Evolutionary conservation across 1,284 basidiomycete genomes (phyloP).

Genomic region (Thelephora terrestris): DNA sequence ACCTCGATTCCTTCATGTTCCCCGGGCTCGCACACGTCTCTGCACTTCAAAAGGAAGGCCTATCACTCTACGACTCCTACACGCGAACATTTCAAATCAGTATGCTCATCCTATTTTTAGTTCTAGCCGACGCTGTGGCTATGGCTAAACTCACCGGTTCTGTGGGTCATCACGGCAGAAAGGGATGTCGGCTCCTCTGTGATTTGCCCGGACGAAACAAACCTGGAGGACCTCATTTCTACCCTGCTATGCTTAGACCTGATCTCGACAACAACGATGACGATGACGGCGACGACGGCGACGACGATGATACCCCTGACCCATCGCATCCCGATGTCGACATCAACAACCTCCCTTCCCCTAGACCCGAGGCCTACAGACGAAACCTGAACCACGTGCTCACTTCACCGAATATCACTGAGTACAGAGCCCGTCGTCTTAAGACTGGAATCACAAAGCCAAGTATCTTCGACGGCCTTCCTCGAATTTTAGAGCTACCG

Average conservation of each 20-base stretch:
- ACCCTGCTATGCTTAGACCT: slow-evolving; percentile 13
- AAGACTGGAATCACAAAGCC: slow-evolving; percentile 17
- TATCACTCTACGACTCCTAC: slow-evolving; percentile 17
- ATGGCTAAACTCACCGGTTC: slow-evolving; percentile 19
- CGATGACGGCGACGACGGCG: slow-evolving; percentile 14
- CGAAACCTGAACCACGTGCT: slow-evolving; percentile 4
- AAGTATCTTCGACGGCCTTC: slow-evolving; percentile 11
- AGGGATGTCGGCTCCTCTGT: slow-evolving; percentile 24
- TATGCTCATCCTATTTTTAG: slow-evolving; percentile 7
- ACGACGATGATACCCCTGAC: slow-evolving; percentile 16
- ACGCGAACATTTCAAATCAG: slow-evolving; percentile 7
- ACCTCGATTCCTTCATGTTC: slow-evolving; percentile 28
- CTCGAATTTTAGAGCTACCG: slow-evolving; percentile 9
- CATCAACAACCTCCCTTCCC: neutral
- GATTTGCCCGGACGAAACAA: slow-evolving; percentile 23
- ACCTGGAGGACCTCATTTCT: slow-evolving; percentile 19
- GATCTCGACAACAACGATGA: slow-evolving; percentile 4
- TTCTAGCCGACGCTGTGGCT: slow-evolving; percentile 11
- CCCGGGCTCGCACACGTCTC: slow-evolving; percentile 21
- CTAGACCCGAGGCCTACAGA: slow-evolving; percentile 10
- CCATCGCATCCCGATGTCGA: slow-evolving; percentile 11
- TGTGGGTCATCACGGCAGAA: slow-evolving; percentile 23
- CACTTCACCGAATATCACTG: slow-evolving; percentile 9
- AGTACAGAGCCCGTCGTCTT: slow-evolving; percentile 17
- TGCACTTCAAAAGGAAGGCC: slow-evolving; percentile 14